Base-by-base conservation (phyloP, 306 rosid species). In the Ammopiptanthus mongolicus region DNA sequence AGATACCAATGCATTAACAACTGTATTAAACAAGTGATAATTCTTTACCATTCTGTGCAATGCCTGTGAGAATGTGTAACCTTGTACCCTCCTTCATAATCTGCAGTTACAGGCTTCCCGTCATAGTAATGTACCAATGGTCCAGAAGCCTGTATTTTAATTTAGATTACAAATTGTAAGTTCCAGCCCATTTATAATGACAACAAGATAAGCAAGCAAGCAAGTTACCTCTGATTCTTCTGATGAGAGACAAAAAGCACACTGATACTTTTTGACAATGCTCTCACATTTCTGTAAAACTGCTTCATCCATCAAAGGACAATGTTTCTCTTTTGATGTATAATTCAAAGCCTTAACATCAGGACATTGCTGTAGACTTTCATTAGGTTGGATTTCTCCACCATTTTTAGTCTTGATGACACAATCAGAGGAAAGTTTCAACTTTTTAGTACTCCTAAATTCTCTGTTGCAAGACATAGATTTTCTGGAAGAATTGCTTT, bases 1-100 rank as follows among this genome's bases (percentile, higher is more conserved):
- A 6, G 61, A 44, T 31, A 22, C 15, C 17, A 3, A 22, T 10
- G 77, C 37, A 37, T 51, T 70, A 60, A 25, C 25, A 50, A 36
- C 18, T 15, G 53, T 12, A 28, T 12, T n/a, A 63, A 44, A 56
- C 17, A 42, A 37, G 13, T n/a, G 34, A 60, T 51, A 71, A 51
- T n/a, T 70, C 5, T 31, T 83, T 87, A 95, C 98, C 97, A 95
- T 87, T 95, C 98, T 36, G 96, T 77, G 85, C 98, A 95, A 74
- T 70, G 87, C 87, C 80, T 85, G 81, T 95, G 98, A 66, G 96
- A 80, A 87, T 95, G 97, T 55, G 86, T 80, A 87, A 91, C 86
- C 80, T 84, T 90, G 42, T 84, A 67, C 47, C 86, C 85, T 44
- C 87, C 89, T 56, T 61, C 82, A 69, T 78, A 80, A 81, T 91